Percentiles rank a stretch among this genome's conserved stretches.
Conservation (phyloP, 306 rosid genomes). For the Pyrus betulifolia region DNA sequence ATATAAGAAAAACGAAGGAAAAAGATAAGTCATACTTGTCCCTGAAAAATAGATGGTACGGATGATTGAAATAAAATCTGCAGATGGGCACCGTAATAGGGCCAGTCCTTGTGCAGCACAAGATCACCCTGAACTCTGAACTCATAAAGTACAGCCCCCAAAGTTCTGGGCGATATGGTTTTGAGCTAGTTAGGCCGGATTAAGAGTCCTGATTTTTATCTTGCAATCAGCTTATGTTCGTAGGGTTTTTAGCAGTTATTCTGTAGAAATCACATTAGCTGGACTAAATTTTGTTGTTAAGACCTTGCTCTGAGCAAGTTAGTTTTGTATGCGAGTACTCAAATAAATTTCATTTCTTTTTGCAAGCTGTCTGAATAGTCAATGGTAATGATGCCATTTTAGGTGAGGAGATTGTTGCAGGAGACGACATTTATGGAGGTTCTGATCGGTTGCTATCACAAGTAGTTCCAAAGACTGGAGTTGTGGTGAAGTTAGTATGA, state of each 20-base stretch:
- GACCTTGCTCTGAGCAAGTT: neutral
- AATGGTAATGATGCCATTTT: conserved; percentile 12
- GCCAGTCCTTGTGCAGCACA: neutral
- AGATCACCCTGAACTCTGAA: neutral
- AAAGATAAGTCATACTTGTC: neutral
- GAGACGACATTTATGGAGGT: conserved; percentile 87
- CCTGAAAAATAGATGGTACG: too few species aligned
- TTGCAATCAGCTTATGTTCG: neutral
- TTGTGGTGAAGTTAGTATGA: conserved; percentile 73
- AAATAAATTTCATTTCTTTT: neutral
- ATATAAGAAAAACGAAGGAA: neutral
- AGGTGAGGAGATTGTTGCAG: conserved; percentile 95
- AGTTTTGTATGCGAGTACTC: neutral
- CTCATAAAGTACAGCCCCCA: neutral
- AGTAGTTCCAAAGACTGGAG: conserved; percentile 68
- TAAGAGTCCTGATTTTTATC: neutral
- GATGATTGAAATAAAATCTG: too few species aligned
- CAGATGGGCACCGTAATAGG: too few species aligned
- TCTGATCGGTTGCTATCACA: conserved; percentile 71
- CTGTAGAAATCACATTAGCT: neutral
- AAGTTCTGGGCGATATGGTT: neutral
- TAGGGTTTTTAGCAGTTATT: neutral
- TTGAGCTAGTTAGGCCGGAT: neutral
- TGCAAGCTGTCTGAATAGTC: conserved; percentile 11
- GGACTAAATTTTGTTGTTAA: neutral